Evolutionary conservation across 148 eudicot genomes (phyloP).

Genomic region (Fallopia convolvulus): DNA sequence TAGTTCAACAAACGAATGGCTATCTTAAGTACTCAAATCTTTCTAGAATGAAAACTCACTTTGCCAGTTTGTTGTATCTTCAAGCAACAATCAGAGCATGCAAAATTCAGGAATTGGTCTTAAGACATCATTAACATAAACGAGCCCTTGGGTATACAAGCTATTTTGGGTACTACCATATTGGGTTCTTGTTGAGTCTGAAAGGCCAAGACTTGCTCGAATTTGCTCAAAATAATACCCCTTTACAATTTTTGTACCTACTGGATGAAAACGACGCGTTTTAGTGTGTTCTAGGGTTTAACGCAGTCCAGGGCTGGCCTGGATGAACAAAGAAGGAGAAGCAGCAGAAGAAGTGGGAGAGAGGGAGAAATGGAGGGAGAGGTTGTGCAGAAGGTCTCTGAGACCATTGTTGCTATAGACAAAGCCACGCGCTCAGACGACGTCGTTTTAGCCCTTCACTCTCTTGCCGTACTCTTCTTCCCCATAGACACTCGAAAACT

Average conservation of each 20-base stretch:
- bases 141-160: conserved; percentile 4
- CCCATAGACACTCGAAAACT: conserved; percentile 44
- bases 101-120: not conserved
- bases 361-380: conserved; percentile 22
- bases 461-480: conserved; percentile 56
- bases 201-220: conserved; percentile 95
- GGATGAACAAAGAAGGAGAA: not conserved
- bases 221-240: conserved; percentile 49
- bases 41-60: conserved; percentile 30
- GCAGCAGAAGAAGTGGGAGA: not conserved
- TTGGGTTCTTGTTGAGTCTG: conserved; percentile 93
- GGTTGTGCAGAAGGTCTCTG: conserved; percentile 42
- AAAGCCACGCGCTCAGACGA: conserved; percentile 51
- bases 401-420: conserved; percentile 40
- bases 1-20: no score
- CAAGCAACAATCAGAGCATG: not conserved
- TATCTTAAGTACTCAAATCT: no score
- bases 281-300: no score
- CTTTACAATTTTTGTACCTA: no score
- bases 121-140: not conserved
- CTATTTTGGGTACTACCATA: conserved; percentile 36
- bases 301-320: not conserved
- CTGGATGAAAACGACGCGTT: not conserved
- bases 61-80: conserved; percentile 90
- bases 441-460: conserved; percentile 65